These are phyloP conservation scores for Telfairia occidentalis DNA, from an alignment of 331 rosid genomes.

Conservation along the genomic window DNA sequence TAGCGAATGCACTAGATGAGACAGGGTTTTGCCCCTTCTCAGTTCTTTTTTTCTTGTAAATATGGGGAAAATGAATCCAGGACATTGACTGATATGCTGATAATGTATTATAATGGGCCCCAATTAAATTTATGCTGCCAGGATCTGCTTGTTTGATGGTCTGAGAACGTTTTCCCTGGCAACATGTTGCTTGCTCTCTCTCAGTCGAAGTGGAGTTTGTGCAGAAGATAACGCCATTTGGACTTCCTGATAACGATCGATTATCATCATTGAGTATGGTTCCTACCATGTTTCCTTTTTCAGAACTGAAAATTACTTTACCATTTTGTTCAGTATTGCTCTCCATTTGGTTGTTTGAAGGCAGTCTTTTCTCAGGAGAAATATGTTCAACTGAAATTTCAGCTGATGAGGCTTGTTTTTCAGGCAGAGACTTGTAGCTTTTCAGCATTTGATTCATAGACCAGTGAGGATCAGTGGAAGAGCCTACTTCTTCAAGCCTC, in stretches of 20 bases:
- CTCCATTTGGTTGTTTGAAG: neutral
- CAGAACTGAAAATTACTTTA: slow-evolving; percentile 18
- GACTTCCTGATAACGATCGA: slow-evolving; percentile 12
- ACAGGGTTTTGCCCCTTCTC: slow-evolving; percentile 33
- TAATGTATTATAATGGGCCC: slow-evolving; percentile 34
- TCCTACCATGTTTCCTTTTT: slow-evolving; percentile 12
- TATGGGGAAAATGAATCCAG: slow-evolving; percentile 35
- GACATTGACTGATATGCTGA: slow-evolving; percentile 27
- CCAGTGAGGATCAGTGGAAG: slow-evolving; percentile 18
- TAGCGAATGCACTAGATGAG: slow-evolving; percentile 21
- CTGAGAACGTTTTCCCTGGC: slow-evolving; percentile 27
- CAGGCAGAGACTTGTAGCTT: slow-evolving; percentile 19
- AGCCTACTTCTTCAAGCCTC: slow-evolving; percentile 25
- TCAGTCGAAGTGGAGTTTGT: slow-evolving; percentile 13
- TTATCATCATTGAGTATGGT: slow-evolving; percentile 9
- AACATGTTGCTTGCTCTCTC: slow-evolving; percentile 23
- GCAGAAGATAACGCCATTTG: slow-evolving; percentile 22
- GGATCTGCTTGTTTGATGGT: slow-evolving; percentile 23
- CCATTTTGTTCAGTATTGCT: slow-evolving; percentile 21
- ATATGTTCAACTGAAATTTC: neutral
- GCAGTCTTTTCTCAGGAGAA: slow-evolving; percentile 1
- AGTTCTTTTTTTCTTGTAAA: slow-evolving; percentile 59
- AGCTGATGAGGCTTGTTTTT: slow-evolving; percentile 16
- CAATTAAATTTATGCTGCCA: slow-evolving; percentile 27
- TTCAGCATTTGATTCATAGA: slow-evolving; percentile 22